A percentile compares a stretch with the other conserved stretches of the same genome.
These are phyloP conservation scores for Choiromyces venosus DNA, from an alignment of 495 filamentous ascomycete genomes.

Conservation along the genomic window DNA sequence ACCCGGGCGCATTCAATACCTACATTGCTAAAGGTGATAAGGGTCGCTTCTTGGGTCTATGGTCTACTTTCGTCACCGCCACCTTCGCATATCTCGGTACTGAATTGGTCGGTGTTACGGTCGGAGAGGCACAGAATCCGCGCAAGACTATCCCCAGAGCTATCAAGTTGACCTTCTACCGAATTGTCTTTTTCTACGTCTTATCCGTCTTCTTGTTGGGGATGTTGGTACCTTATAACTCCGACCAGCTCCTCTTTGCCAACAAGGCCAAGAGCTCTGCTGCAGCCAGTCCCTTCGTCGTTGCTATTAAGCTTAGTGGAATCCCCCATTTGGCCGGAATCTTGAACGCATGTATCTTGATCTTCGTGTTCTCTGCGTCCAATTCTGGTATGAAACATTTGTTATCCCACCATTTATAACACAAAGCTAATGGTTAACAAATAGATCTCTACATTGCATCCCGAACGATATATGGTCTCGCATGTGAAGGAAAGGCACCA, in stretches of 20 bases:
- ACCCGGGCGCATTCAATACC: constrained; percentile 57
- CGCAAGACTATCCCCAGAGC: constrained; percentile 71
- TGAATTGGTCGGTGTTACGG: constrained; percentile 76
- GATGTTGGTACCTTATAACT: constrained; percentile 53
- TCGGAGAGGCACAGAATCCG: constrained; percentile 74
- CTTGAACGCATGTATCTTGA: constrained; percentile 63
- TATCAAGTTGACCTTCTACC: constrained; percentile 75
- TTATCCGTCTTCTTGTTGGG: constrained; percentile 58
- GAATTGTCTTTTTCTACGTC: constrained; percentile 79
- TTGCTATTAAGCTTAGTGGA: constrained; percentile 53
- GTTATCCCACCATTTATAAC: neutral
- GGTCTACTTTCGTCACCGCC: constrained; percentile 70
- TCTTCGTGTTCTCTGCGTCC: constrained; percentile 73
- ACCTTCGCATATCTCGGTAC: constrained; percentile 82
- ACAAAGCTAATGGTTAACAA: neutral
- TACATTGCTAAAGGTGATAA: constrained; percentile 46
- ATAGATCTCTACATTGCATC: constrained; percentile 72
- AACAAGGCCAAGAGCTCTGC: constrained; percentile 46
- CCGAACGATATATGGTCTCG: constrained; percentile 72
- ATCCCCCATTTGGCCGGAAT: constrained; percentile 54
- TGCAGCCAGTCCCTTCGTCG: constrained; percentile 59
- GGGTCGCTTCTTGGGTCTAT: constrained; percentile 66
- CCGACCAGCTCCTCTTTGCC: constrained; percentile 52
- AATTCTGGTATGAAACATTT: constrained; percentile 54
- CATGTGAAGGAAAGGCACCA: constrained; percentile 70